A percentile compares a stretch with the other conserved stretches of the same genome.
Evolutionary conservation across 2,329 filamentous ascomycete genomes (phyloP).

Genomic region (Talaromyces piceae): DNA sequence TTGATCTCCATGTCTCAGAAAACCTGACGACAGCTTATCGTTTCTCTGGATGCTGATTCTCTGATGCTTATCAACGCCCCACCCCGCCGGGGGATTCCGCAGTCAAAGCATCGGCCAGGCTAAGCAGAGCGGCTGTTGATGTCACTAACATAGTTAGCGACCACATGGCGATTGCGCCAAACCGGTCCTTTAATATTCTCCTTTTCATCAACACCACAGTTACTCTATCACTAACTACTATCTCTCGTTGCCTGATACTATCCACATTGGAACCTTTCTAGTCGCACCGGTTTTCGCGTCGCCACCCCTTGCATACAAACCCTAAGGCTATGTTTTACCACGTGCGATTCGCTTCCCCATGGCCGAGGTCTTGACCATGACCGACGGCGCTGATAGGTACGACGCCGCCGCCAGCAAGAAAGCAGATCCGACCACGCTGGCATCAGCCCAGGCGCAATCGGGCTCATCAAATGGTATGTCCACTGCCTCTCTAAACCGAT

Average conservation of each 20-base stretch:
- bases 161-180: neutral
- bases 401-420: constrained; percentile 15
- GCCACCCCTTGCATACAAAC: neutral
- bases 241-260: no score
- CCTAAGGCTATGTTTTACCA: constrained; percentile 10
- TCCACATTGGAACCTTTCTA: neutral
- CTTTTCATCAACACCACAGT: neutral
- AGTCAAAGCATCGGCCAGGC: neutral
- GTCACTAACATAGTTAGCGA: constrained; percentile 1
- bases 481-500: constrained; percentile 7
- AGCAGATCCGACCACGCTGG: constrained; percentile 20
- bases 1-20: no score
- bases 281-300: neutral
- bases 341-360: constrained; percentile 16
- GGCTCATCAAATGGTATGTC: constrained; percentile 6
- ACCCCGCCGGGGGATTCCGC: neutral
- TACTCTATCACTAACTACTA: neutral
- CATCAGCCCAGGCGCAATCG: neutral
- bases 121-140: neutral
- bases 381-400: constrained; percentile 15
- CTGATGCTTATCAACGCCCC: neutral
- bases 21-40: no score
- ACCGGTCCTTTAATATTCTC: neutral
- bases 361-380: constrained; percentile 25
- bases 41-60: no score